Evolutionary conservation across 1,284 basidiomycete genomes (phyloP).

Genomic region (Austroboletus novae-zelandiae): DNA sequence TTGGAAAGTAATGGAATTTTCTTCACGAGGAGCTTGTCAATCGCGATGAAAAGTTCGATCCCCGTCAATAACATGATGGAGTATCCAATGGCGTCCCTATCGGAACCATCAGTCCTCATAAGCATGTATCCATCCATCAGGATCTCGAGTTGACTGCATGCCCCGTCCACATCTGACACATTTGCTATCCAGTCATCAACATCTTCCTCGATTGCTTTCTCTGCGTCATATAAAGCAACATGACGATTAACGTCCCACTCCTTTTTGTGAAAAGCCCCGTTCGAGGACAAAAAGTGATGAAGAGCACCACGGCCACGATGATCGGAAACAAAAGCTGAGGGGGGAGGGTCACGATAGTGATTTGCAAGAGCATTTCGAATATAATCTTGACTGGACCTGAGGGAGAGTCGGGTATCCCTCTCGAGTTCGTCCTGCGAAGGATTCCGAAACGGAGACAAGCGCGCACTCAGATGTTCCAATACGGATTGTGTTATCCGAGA

Average conservation of each 20-base stretch:
- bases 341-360: background rate
- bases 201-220: background rate
- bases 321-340: background rate
- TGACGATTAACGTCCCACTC: slow-evolving; percentile 1
- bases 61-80: background rate
- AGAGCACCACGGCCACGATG: slow-evolving; percentile 4
- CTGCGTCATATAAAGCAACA: slow-evolving; percentile 11
- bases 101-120: background rate
- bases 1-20: background rate
- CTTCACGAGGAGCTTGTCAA: background rate
- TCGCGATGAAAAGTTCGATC: background rate
- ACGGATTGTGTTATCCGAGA: no score
- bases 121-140: background rate
- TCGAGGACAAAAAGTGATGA: slow-evolving; percentile 8
- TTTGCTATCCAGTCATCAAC: background rate
- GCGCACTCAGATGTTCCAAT: no score
- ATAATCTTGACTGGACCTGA: background rate
- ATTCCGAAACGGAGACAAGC: no score
- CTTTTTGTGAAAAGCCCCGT: slow-evolving; percentile 1
- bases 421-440: no score
- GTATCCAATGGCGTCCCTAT: background rate
- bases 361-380: background rate
- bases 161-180: background rate
- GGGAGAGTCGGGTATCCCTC: no score
- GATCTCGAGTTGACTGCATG: background rate